phyloP scores from a whole-genome alignment of 306 rosid genomes.

The Argentina anserina region DNA sequence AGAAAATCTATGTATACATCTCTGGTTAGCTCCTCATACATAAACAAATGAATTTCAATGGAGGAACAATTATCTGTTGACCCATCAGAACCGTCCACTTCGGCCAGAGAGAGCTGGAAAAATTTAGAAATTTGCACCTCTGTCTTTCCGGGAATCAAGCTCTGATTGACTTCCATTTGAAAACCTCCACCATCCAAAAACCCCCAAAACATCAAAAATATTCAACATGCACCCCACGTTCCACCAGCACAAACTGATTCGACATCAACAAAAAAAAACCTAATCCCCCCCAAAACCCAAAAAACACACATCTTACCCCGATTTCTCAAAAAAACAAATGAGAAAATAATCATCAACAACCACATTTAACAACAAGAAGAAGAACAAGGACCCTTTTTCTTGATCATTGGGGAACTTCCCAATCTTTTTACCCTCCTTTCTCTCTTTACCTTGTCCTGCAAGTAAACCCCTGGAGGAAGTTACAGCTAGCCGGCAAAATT shows the following conservation, averaged over 20 bases:
- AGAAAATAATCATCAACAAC: background rate
- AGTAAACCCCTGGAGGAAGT: background rate
- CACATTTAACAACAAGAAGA: background rate
- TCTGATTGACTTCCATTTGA: slow-evolving; percentile 46
- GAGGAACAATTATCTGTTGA: background rate
- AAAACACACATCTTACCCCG: slow-evolving; percentile 35
- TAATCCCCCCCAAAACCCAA: slow-evolving; percentile 23
- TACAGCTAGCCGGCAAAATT: slow-evolving; percentile 14
- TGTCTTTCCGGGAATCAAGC: slow-evolving; percentile 42
- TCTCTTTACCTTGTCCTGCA: slow-evolving; percentile 4
- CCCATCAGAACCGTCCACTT: slow-evolving; percentile 16
- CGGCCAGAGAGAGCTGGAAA: slow-evolving; percentile 11
- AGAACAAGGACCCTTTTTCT: background rate
- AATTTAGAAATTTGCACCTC: slow-evolving; percentile 31
- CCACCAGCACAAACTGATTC: slow-evolving; percentile 18
- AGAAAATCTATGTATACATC: background rate
- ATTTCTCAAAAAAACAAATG: slow-evolving; percentile 17
- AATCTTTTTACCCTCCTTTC: background rate
- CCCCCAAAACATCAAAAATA: slow-evolving; percentile 10
- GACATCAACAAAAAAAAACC: slow-evolving; percentile 29
- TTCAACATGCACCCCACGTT: slow-evolving; percentile 84
- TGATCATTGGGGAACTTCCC: slow-evolving; percentile 23
- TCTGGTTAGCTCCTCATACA: background rate
- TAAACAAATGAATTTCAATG: background rate
- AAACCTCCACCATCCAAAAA: slow-evolving; percentile 53